phyloP scores from a whole-genome alignment of 148 eudicot species.

The Silene uniflora region DNA sequence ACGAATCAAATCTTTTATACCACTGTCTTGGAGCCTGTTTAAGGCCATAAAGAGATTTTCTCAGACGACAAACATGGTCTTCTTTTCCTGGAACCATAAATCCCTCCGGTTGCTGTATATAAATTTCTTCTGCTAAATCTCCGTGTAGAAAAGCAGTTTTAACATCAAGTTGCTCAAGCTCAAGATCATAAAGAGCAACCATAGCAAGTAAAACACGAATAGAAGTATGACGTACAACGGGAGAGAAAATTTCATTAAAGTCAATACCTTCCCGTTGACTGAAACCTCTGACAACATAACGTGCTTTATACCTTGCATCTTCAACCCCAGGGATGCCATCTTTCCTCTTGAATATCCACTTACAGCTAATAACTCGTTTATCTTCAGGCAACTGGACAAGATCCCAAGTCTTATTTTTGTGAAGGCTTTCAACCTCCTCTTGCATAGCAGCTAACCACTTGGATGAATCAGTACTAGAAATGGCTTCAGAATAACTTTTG shows the following conservation, averaged over 20 bases:
- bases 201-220: conserved; percentile 1
- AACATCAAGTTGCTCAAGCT: conserved; percentile 18
- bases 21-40: too few relatives aligned
- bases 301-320: too few relatives aligned
- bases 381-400: not conserved
- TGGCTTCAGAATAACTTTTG: not conserved
- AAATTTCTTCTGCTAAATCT: too few relatives aligned
- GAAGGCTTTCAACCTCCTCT: conserved; percentile 11
- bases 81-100: too few relatives aligned
- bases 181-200: not conserved
- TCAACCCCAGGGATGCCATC: too few relatives aligned
- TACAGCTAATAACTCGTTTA: not conserved
- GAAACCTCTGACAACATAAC: too few relatives aligned
- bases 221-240: conserved; percentile 4
- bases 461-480: not conserved
- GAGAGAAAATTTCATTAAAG: conserved; percentile 13
- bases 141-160: conserved; percentile 11
- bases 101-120: too few relatives aligned
- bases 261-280: not conserved
- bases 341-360: too few relatives aligned
- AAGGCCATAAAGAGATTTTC: too few relatives aligned
- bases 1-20: too few relatives aligned
- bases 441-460: not conserved
- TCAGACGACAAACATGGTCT: too few relatives aligned
- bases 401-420: conserved; percentile 12